Evolutionary conservation across 371 early-diverging fungal genomes (phyloP).

Genomic region (Rhizopus delemar): DNA sequence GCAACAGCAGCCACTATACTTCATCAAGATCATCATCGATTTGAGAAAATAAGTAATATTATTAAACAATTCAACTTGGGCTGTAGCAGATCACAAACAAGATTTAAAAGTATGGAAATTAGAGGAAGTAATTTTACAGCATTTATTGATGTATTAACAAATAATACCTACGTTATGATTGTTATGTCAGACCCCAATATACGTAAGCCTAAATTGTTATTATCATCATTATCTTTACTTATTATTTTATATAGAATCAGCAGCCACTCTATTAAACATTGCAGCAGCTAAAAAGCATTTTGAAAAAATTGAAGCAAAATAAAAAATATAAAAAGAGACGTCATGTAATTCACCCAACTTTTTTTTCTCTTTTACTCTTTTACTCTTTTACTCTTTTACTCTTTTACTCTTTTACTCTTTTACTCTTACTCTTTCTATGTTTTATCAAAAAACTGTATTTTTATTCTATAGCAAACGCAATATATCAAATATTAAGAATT

Average conservation of each 20-base stretch:
- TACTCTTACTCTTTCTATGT: background rate
- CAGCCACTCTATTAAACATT: constrained; percentile 84
- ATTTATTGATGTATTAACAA: constrained; percentile 90
- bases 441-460: background rate
- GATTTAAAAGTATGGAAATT: constrained; percentile 90
- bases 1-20: constrained; percentile 67
- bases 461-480: background rate
- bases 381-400: too few relatives aligned
- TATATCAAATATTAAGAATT: background rate
- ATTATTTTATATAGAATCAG: constrained; percentile 61
- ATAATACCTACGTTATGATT: constrained; percentile 93
- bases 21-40: constrained; percentile 75
- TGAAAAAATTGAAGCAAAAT: constrained; percentile 71
- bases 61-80: constrained; percentile 92
- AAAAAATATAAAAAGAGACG: constrained; percentile 8
- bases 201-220: constrained; percentile 62
- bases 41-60: constrained; percentile 91
- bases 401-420: constrained; percentile 3
- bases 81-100: constrained; percentile 76
- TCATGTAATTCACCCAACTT: background rate
- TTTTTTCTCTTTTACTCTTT: background rate
- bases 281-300: constrained; percentile 84
- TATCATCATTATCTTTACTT: background rate
- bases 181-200: constrained; percentile 88
- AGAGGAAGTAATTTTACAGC: constrained; percentile 79